Base-by-base conservation (phyloP, 2,329 filamentous ascomycete species). In the Dothidotthia symphoricarpi region DNA sequence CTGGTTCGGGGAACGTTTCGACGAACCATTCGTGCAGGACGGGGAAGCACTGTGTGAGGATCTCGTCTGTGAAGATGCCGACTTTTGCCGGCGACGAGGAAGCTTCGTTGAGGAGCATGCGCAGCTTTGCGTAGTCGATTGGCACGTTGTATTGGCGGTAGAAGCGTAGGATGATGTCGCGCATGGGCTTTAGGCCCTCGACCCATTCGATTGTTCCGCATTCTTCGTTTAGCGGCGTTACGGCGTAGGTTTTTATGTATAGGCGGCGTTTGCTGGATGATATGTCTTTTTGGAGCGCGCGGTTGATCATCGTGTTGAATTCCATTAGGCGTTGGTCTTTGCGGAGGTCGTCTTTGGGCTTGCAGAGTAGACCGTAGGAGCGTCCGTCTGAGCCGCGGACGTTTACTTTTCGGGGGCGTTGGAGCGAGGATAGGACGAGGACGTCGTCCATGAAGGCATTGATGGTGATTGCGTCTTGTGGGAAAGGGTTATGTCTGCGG, bases 181-280 rank as follows among this genome's bases (percentile, higher is more conserved):
- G 83, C 60, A 97, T 79, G 2, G 93, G 94, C 64, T 91, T 94
- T 53, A 98, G 82, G 7, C 93, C 93, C 55, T 95, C 88, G 19
- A 99, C 89, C 93, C 93, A 99, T 70, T 99, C 93, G 53, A 98
- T 95, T 47, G 95, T 85, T 42, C 93, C 93, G 52, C 93, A 97
- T 69, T 97, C 91, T 69, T 98, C 94, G 63, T 95, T 97, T 31
- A 99, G 74, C 2, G 93, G 94, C 4, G 91, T 95, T 10, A 99
- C 94, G 6, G 88, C 89, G 57, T 99, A 98, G 0, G 93, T 98
- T 60, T 90, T 89, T 68, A 99, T 95, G 38, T 67, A 66, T 38
- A 98, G 77, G 49, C 93, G 86, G 12, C 93, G 81, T 63, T 88
- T 86, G 66, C 87, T 94, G 12, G 89, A 87, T 61, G 96, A 90